phyloP scores from a whole-genome alignment of 768 basidiomycete species.

The Porphyrellus cyaneotinctus region DNA sequence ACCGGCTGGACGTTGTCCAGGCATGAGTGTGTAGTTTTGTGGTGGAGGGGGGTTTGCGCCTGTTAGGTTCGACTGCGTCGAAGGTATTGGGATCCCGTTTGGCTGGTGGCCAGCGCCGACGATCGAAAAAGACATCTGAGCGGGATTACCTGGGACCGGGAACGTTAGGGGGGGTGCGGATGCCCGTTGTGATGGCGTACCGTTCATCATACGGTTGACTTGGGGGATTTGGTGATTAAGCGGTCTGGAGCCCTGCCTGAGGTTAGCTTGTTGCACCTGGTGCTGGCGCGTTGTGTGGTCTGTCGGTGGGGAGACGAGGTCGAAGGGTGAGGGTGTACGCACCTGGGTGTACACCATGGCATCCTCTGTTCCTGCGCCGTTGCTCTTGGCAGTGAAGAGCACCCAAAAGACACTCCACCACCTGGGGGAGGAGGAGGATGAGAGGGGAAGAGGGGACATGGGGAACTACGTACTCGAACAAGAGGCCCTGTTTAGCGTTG shows the following conservation, averaged over 20 bases:
- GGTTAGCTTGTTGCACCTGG: conserved; percentile 32
- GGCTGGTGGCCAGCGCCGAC: conserved; percentile 36
- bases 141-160: conserved; percentile 22
- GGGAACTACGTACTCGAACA: conserved; percentile 63
- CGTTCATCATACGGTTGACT: conserved; percentile 31
- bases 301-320: conserved; percentile 12
- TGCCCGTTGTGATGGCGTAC: conserved; percentile 24
- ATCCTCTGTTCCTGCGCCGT: conserved; percentile 60
- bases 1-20: conserved; percentile 29
- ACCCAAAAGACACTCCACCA: conserved; percentile 94
- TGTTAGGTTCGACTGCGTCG: conserved; percentile 22
- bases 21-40: conserved; percentile 35
- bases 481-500: conserved; percentile 75
- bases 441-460: no score
- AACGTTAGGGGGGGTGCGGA: conserved; percentile 30
- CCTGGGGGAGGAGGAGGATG: conserved; percentile 34
- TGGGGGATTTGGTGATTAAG: conserved; percentile 26
- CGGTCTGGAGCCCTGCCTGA: conserved; percentile 32
- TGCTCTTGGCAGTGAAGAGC: conserved; percentile 76
- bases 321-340: conserved; percentile 23
- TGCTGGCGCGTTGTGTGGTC: conserved; percentile 25
- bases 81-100: conserved; percentile 42
- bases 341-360: conserved; percentile 71
- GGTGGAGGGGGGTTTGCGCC: conserved; percentile 30
- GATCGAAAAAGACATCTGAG: conserved; percentile 24